phyloP scores from a whole-genome alignment of 352 stramenopile genomes.

The Phytophthora megakarya region DNA sequence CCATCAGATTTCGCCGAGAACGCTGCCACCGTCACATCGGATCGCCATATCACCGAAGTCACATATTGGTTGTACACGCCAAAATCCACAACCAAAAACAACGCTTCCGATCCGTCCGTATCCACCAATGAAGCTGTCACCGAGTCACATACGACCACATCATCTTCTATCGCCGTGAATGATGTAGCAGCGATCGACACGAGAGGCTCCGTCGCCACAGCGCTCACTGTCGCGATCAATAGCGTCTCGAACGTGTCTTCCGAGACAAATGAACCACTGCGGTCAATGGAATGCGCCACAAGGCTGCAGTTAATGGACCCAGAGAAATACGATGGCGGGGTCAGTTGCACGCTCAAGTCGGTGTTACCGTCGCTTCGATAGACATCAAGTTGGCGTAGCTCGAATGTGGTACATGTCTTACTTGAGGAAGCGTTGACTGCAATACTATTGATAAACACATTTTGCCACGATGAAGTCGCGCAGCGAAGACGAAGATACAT shows the following conservation, averaged over 20 bases:
- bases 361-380: constrained; percentile 1
- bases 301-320: constrained; percentile 36
- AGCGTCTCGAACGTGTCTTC: constrained; percentile 17
- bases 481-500: constrained; percentile 24
- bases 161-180: constrained; percentile 36
- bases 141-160: constrained; percentile 24
- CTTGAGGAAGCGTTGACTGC: neutral
- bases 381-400: constrained; percentile 5
- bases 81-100: constrained; percentile 41
- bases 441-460: constrained; percentile 13
- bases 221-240: constrained; percentile 23
- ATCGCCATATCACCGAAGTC: constrained; percentile 26
- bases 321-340: constrained; percentile 35
- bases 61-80: constrained; percentile 18
- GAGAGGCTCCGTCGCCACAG: constrained; percentile 33
- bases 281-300: constrained; percentile 22
- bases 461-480: neutral
- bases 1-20: constrained; percentile 17
- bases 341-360: constrained; percentile 28
- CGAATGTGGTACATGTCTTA: neutral
- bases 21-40: constrained; percentile 9
- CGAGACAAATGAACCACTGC: constrained; percentile 18
- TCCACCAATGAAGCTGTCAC: constrained; percentile 39
- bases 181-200: constrained; percentile 9
- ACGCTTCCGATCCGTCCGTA: constrained; percentile 40